Conservation (phyloP, 1,139 yeast genomes). For the Candida gigantensis region DNA sequence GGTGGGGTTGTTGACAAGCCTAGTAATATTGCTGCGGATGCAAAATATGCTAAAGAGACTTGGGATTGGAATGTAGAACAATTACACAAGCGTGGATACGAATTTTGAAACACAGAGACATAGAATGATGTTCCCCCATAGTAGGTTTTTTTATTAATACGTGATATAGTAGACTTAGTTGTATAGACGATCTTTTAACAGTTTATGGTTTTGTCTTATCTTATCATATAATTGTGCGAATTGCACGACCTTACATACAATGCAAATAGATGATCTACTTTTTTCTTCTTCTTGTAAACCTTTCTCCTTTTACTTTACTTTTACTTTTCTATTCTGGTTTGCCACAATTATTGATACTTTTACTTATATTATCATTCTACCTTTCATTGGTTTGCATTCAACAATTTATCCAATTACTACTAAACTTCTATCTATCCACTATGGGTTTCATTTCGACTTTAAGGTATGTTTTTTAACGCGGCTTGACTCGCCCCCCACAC, state of each 20-base stretch:
- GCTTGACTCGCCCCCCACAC: too few species aligned
- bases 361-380: neutral
- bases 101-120: too few species aligned
- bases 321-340: neutral
- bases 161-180: neutral
- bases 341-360: neutral
- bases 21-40: conserved; percentile 25
- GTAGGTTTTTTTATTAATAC: too few species aligned
- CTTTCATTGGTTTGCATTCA: neutral
- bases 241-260: neutral
- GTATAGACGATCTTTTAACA: neutral
- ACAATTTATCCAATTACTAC: neutral
- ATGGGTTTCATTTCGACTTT: conserved; percentile 20
- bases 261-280: neutral
- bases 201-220: neutral
- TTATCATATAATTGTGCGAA: neutral
- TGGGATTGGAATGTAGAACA: conserved; percentile 33
- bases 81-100: conserved; percentile 26
- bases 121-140: too few species aligned
- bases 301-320: neutral
- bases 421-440: too few species aligned
- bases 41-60: conserved; percentile 24
- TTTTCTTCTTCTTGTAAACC: neutral
- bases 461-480: conserved; percentile 19
- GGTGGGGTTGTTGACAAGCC: conserved; percentile 35